A percentile compares a stretch with the other conserved stretches of the same genome.
Evolutionary conservation across 139 green algal species (phyloP).

Genomic region (Zygnema circumcarinatum): DNA sequence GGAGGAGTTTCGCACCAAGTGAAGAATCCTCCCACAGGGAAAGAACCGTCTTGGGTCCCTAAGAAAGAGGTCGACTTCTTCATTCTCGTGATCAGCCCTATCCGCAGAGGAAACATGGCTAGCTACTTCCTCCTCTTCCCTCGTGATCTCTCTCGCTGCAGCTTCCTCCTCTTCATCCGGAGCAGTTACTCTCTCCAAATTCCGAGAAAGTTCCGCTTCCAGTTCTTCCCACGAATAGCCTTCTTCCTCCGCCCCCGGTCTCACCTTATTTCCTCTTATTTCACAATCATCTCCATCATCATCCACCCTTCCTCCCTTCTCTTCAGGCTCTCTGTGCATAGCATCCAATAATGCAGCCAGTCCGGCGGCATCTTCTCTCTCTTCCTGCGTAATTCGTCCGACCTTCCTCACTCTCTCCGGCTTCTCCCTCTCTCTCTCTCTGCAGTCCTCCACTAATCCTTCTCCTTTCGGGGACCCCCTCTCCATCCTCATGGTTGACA

Average conservation of each 20-base stretch:
- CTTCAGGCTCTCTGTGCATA: conserved; percentile 24
- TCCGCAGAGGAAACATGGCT: conserved; percentile 19
- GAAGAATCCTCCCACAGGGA: conserved; percentile 41
- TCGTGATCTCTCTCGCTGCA: conserved; percentile 19
- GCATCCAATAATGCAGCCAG: conserved; percentile 20
- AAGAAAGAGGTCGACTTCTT: conserved; percentile 20
- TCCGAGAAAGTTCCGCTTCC: conserved; percentile 22
- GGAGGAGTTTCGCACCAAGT: conserved; percentile 5
- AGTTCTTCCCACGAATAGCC: conserved; percentile 39
- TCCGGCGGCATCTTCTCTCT: conserved; percentile 30
- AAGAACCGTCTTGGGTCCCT: conserved; percentile 41
- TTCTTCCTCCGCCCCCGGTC: not conserved
- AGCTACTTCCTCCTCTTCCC: conserved; percentile 33
- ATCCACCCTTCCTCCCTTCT: not conserved
- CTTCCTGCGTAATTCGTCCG: not conserved
- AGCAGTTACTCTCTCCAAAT: not conserved
- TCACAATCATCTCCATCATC: conserved; percentile 9
- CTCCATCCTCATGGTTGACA: not conserved
- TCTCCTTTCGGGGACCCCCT: conserved; percentile 6
- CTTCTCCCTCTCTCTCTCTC: conserved; percentile 3
- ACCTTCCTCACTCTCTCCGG: not conserved
- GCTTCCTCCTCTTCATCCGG: conserved; percentile 31
- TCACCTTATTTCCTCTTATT: not conserved
- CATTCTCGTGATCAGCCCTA: not conserved
- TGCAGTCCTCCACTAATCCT: not conserved